Conservation (phyloP, 805 yeast genomes). For the Saturnispora mendoncae region DNA sequence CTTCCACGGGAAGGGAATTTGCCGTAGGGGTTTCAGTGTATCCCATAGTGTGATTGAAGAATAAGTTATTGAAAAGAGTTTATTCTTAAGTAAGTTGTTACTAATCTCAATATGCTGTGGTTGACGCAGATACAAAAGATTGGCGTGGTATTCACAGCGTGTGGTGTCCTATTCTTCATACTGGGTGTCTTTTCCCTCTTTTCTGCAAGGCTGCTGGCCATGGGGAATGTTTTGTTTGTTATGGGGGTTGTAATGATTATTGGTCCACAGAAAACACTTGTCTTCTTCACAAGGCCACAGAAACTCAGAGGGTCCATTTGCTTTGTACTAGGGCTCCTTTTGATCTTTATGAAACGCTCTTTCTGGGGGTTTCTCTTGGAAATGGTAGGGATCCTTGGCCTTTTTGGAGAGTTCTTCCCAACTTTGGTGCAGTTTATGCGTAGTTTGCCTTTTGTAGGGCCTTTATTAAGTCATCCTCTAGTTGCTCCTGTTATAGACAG, state of each 20-base stretch:
- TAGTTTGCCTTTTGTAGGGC: conserved; percentile 83
- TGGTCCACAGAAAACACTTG: conserved; percentile 75
- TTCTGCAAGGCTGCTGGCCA: conserved; percentile 79
- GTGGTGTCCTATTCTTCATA: conserved; percentile 68
- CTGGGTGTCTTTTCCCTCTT: conserved; percentile 81
- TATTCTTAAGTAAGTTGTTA: too few relatives aligned
- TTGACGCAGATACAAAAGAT: conserved; percentile 69
- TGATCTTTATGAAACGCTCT: conserved; percentile 69
- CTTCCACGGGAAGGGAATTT: conserved; percentile 9
- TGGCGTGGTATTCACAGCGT: conserved; percentile 89
- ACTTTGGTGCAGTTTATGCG: conserved; percentile 80
- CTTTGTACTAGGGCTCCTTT: conserved; percentile 62
- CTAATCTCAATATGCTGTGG: too few relatives aligned
- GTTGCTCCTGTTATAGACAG: conserved; percentile 69
- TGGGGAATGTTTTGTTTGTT: conserved; percentile 75
- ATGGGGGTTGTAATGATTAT: conserved; percentile 81
- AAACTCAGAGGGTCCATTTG: conserved; percentile 83
- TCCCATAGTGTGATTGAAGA: not conserved
- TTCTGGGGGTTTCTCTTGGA: conserved; percentile 82
- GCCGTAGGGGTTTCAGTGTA: conserved; percentile 8
- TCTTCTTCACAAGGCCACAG: conserved; percentile 78
- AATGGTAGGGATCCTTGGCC: conserved; percentile 77
- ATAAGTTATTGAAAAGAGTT: not conserved
- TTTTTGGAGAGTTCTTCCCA: conserved; percentile 88
- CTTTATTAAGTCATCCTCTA: conserved; percentile 67